Evolutionary conservation across 176 grass and related monocot genomes (phyloP), one percentile per base, ranked within the genome.

Genomic region (Luzula sylvatica): DNA sequence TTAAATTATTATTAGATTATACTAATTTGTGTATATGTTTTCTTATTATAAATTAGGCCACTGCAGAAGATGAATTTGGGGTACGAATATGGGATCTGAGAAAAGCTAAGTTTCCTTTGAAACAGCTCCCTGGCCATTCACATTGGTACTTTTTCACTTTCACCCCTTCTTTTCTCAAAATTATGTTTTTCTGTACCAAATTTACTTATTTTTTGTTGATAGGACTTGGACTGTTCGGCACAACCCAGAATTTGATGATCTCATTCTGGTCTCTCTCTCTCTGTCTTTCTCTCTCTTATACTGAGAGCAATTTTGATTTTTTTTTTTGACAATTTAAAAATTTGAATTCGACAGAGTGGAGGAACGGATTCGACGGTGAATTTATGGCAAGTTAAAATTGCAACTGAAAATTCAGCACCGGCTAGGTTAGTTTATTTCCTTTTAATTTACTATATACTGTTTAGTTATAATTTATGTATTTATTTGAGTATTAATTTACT

Each of bases 281-380:
- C 30, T 50, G 25, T 42, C 24, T 26, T 43, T 12, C 24, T 14
- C 18, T 42, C 23, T 20, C 25, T 22, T 29, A 35, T 19, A 30
- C 22, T 13, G 14, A 50, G 35, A 18, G 18, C 12, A 17, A 26
- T 38, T 23, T 50, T 22, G 17, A 20, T 13, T 21, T 48, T 15
- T 21, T 54, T 16, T 25, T 68, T 5, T 56, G 45, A 46, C 73
- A 17, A 57, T 78, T 20, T 49, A 46, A 27, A 15, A 61, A 44
- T 52, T 20, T 38, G 67, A 63, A n/a, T 62, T 69, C 15, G 56
- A 17, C 69, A 98, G 92, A 98, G 92, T 90, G 78, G 80, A 55
- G 92, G 92, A 67, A 98, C 92, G 42, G 92, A 98, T 83, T 98
- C 92, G 65, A 79, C 92, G 56, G 78, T 98, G 48, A 90, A 98